Conservation (phyloP, 139 green algal genomes). For the Ettlia oleoabundans region DNA sequence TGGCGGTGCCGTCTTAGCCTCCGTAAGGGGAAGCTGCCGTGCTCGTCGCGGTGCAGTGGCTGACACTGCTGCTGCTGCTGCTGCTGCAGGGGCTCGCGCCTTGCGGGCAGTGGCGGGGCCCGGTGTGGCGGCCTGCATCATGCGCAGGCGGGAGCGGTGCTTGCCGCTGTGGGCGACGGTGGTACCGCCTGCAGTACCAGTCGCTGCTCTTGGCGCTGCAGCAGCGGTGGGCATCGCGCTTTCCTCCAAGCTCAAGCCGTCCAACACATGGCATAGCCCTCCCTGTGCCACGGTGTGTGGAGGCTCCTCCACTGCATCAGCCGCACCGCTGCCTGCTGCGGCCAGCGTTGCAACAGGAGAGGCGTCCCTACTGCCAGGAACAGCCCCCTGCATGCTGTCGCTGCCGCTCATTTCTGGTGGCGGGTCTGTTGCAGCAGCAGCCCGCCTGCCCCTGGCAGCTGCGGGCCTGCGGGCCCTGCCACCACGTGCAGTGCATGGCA, state of each 20-base stretch:
- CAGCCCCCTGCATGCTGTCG: not conserved
- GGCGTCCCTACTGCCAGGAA: not conserved
- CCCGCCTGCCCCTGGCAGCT: too few species aligned
- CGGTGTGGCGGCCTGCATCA: conserved; percentile 48
- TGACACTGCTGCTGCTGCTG: not conserved
- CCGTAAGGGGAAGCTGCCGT: not conserved
- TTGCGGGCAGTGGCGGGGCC: conserved; percentile 5
- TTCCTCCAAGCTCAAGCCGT: conserved; percentile 16
- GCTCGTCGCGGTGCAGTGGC: not conserved
- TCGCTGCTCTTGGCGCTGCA: not conserved
- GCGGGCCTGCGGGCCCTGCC: not conserved
- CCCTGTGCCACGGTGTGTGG: not conserved
- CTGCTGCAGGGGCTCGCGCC: too few species aligned
- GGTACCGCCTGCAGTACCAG: not conserved
- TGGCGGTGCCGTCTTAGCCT: conserved; percentile 22
- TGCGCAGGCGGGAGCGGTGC: conserved; percentile 33
- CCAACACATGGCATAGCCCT: conserved; percentile 33
- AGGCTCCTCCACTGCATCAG: not conserved
- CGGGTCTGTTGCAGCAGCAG: not conserved
- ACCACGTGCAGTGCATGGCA: not conserved
- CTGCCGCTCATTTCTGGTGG: not conserved
- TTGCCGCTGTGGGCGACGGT: conserved; percentile 1
- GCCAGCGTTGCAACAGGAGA: conserved; percentile 15
- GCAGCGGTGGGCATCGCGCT: not conserved
- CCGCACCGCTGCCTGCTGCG: not conserved